Base-by-base conservation (phyloP, 371 early-diverging fungal genomes). In the Neoconidiobolus thromboides region DNA sequence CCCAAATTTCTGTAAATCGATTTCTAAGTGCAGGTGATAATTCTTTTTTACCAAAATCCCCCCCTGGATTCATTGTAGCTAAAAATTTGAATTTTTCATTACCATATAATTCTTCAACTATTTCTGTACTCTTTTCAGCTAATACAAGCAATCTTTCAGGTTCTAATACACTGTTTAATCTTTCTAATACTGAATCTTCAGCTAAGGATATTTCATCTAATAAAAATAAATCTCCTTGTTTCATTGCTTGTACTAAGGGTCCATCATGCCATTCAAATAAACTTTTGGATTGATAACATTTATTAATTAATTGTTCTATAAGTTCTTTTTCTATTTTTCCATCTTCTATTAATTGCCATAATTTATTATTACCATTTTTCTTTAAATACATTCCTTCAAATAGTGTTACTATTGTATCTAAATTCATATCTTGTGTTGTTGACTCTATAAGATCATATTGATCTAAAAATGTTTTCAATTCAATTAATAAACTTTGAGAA, bases 31-130 rank as follows among this genome's bases (percentile, higher is more conserved):
- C 99, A 43, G 98, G 98, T n/a, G 93, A 91, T 9, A 99, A 79
- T 71, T 99, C 99, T 74, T 94, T 95, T 75, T 99, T 99, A 58
- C 99, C 99, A 73, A 93, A 96, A 71, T 99, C 99, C 58, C 95
- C 97, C 60, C 98, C 96, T 6, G 99, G 99, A 73, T 99, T 99
- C 99, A 99, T 99, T 1, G 99, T 99, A n/a, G 99, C 99, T 55
- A 98, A 71, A 68, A 99, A 93, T 59, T 85, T 81, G 77, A 99
- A 99, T 2, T 79, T 78, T 2, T 74, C 71, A 37, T 70, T 71
- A 2, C 82, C 93, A 53, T 68, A 70, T 49, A 93, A 73, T 50
- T 86, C 83, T 63, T 88, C 83, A 39, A 85, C 79, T 12, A 79
- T 73, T 47, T 73, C 76, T 15, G 81, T 80, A 54, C 87, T 86